Evolutionary conservation across 441 rosid species (phyloP), one percentile per base, ranked within the genome.

Genomic region (Bocquillonia castaneifolia): DNA sequence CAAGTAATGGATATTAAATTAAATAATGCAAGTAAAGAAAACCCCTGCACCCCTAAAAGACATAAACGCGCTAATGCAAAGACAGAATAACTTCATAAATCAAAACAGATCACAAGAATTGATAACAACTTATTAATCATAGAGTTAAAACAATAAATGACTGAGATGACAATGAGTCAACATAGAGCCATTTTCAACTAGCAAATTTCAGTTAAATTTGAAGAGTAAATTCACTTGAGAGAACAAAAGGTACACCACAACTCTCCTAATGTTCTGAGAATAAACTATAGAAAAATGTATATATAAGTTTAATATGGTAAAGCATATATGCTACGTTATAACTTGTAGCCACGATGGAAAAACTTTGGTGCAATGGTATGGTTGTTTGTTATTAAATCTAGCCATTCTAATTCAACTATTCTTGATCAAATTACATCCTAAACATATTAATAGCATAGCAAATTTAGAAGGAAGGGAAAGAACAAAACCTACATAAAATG

Each of bases 11-110:
- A 20, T 23, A 3, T 25, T 52, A 12, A 51, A 65, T 25, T 26
- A 50, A 53, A 28, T 6, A 36, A 15, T 66, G 60, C 68, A 59
- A 28, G 55, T 20, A 61, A 28, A 59, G 48, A 47, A 23, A 36
- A 44, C 40, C 26, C 20, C 23, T 1, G 14, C 40, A 42, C 5
- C 32, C 1, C 6, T 4, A 32, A 22, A 32, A 51, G 34, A 18
- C 4, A 64, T 12, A 60, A 42, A 23, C 3, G 37, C 42, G 48
- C n/a, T 32, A 5, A 6, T 14, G 55, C 26, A 37, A 12, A 26
- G 10, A 37, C 28, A 67, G 45, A 22, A 39, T 13, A 39, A 32
- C 34, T 28, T 40, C 37, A 37, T 31, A 34, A 47, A 53, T 17
- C 14, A 23, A 26, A 39, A 66, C 17, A 25, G 31, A 20, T 9